These are phyloP conservation scores for Pseudogymnoascus verrucosus DNA, from an alignment of 2,329 filamentous ascomycete species.

Conservation along the genomic window DNA sequence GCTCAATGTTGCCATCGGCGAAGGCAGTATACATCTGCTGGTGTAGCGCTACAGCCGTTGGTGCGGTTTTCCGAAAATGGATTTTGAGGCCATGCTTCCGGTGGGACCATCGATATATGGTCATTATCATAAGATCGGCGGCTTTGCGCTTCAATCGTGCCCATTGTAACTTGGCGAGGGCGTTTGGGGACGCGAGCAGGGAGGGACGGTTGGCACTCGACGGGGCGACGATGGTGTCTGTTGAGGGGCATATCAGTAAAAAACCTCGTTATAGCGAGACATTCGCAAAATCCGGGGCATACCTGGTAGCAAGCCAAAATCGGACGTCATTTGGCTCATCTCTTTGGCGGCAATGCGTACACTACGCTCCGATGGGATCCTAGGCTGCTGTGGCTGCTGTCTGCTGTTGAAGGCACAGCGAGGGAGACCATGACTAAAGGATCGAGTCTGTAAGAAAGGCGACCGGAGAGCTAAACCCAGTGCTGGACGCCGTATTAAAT, in stretches of 20 bases:
- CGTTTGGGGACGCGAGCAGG: constrained; percentile 21
- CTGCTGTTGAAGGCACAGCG: not conserved
- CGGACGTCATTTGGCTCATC: constrained; percentile 14
- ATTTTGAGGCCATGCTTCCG: constrained; percentile 32
- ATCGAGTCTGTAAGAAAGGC: not conserved
- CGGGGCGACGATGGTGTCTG: constrained; percentile 32
- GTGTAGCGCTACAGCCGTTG: constrained; percentile 52
- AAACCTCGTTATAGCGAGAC: constrained; percentile 13
- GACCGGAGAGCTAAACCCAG: not conserved
- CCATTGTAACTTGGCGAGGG: constrained; percentile 24
- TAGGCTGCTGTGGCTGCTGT: constrained; percentile 5
- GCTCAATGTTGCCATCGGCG: constrained; percentile 46
- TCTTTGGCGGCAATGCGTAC: constrained; percentile 10
- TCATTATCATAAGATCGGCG: constrained; percentile 19
- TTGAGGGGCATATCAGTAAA: constrained; percentile 16
- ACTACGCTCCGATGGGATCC: constrained; percentile 3
- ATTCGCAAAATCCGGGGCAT: not conserved
- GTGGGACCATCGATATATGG: constrained; percentile 13
- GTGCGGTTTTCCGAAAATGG: constrained; percentile 34
- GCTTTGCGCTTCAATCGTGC: constrained; percentile 17
- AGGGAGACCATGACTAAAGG: not conserved
- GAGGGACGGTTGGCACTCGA: constrained; percentile 25
- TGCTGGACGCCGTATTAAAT: not conserved
- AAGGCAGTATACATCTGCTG: constrained; percentile 53
- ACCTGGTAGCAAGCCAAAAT: constrained; percentile 16